Percentiles rank a stretch among this genome's conserved stretches.
phyloP scores from a whole-genome alignment of 202 grass and related monocot genomes.

The Zoysia matrella region DNA sequence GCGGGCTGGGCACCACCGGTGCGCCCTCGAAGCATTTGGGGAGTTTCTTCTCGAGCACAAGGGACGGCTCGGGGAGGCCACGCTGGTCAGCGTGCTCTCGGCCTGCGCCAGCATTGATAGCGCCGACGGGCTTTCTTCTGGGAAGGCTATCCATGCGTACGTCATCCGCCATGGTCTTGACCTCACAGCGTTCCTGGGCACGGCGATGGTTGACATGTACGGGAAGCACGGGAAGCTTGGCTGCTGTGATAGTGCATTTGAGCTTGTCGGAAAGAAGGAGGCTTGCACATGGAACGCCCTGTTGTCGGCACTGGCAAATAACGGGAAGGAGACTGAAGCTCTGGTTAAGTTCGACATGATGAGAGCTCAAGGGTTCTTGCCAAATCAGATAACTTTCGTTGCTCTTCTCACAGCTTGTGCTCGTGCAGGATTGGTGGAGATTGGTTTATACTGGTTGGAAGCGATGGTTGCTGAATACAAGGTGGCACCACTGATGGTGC shows the following conservation, averaged over 20 bases:
- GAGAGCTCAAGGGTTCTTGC: conserved; percentile 48
- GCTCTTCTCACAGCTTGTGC: conserved; percentile 64
- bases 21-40: conserved; percentile 53
- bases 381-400: conserved; percentile 73
- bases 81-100: conserved; percentile 65
- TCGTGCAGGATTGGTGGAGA: conserved; percentile 57
- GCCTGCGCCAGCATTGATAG: conserved; percentile 62
- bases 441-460: conserved; percentile 66
- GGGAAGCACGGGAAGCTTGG: conserved; percentile 64
- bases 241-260: conserved; percentile 49
- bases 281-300: conserved; percentile 74
- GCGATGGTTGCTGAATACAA: conserved; percentile 47
- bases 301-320: conserved; percentile 60
- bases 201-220: conserved; percentile 74
- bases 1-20: conserved; percentile 40
- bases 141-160: conserved; percentile 55
- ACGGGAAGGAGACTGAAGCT: conserved; percentile 62
- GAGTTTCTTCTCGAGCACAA: conserved; percentile 39
- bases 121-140: conserved; percentile 23
- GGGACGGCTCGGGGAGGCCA: conserved; percentile 58
- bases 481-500: conserved; percentile 62
- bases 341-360: conserved; percentile 58
- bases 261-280: conserved; percentile 34
- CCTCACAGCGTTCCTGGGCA: conserved; percentile 65
- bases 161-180: conserved; percentile 44